Evolutionary conservation across 2,329 filamentous ascomycete genomes (phyloP), one percentile per base, ranked within the genome.

Genomic region (Capronia epimyces): DNA sequence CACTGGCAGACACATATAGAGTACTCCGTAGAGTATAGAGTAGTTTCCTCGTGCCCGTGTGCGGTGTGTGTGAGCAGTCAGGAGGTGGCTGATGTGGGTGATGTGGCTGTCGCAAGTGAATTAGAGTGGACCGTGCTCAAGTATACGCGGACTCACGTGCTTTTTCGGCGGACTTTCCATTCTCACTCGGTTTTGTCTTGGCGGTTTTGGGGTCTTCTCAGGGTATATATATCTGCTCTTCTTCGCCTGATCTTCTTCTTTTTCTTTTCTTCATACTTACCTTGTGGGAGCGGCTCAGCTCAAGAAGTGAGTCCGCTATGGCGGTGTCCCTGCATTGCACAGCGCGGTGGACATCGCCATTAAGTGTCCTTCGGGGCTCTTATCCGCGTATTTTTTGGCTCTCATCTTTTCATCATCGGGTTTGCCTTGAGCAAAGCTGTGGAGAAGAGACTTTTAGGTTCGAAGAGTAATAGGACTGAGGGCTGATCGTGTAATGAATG

Each of bases 321-420:
- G 57, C 47, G 50, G 51, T 57, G 52, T 57, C 59, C 52, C 58
- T 60, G 52, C 59, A 62, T 62, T 62, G 59, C 59, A 62, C 59
- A 62, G 47, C 59, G 59, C 50, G 54, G 58, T 53, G 52, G 59
- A 52, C 40, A 43, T 55, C 46, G 45, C 45, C 44, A 56, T 58
- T 60, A 58, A 60, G 55, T 58, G 52, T 62, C 58, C 57, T 62
- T 62, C 59, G 59, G 58, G 58, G 58, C 52, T 62, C 55, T 60
- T 58, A 60, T 56, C 48, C 56, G 59, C 56, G 60, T 36, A 61
- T 59, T 62, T 62, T 62, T 62, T 62, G 60, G 58, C 60, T 56
- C 57, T 47, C 22, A 48, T 45, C 57, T 62, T 62, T 62, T 62
- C 60, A 60, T 60, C 60, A 61, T 32, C 52, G 39, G 4, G 22